Evolutionary conservation across 2,329 filamentous ascomycete genomes (phyloP).

Genomic region (Fusarium sp.): DNA sequence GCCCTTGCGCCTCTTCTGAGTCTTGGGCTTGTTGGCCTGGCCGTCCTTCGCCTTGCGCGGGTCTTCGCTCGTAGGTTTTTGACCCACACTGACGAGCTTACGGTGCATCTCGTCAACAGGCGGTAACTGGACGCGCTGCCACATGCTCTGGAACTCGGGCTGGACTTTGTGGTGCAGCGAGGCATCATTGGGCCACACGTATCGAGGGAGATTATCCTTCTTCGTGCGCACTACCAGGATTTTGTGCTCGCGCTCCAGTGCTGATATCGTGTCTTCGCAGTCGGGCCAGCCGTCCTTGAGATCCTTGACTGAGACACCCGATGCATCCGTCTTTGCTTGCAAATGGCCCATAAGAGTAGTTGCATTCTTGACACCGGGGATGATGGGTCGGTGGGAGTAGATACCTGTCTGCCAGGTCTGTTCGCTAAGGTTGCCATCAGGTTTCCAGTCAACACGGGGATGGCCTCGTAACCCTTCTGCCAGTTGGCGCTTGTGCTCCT

Average conservation of each 20-base stretch:
- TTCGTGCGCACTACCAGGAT: conserved; percentile 90
- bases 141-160: conserved; percentile 84
- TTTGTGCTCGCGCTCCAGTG: conserved; percentile 81
- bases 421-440: conserved; percentile 70
- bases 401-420: conserved; percentile 76
- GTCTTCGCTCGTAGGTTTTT: conserved; percentile 87
- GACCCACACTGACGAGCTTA: conserved; percentile 80
- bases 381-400: conserved; percentile 87
- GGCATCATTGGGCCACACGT: conserved; percentile 90
- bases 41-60: conserved; percentile 63
- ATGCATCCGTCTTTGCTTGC: conserved; percentile 83
- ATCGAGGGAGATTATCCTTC: conserved; percentile 88
- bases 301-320: conserved; percentile 86
- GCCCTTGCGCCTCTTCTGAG: conserved; percentile 76
- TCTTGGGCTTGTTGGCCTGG: conserved; percentile 71
- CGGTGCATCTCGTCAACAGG: conserved; percentile 80
- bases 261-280: conserved; percentile 81
- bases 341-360: conserved; percentile 84
- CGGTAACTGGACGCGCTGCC: conserved; percentile 84
- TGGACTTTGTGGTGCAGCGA: conserved; percentile 82
- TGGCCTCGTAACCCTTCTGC: conserved; percentile 76
- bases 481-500: conserved; percentile 73
- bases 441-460: conserved; percentile 68
- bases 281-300: conserved; percentile 96
- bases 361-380: conserved; percentile 81